Evolutionary conservation across 768 basidiomycete species (phyloP), one percentile per base, ranked within the genome.

Genomic region (Phallus indusiatus): DNA sequence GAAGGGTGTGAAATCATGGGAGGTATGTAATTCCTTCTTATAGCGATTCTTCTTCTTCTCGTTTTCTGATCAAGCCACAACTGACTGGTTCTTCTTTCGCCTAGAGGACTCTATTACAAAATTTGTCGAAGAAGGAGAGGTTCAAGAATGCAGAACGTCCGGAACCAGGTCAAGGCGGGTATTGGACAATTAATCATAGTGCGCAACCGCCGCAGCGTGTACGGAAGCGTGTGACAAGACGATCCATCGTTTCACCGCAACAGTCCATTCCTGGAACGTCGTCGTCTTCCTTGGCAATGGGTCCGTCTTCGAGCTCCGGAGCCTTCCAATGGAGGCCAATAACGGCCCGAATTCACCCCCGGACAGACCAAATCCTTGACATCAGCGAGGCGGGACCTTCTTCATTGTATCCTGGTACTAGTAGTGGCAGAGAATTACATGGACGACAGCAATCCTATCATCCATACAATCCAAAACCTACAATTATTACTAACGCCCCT

Each of bases 1-100:
- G 46, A 56, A 56, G 28, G 55, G 55, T 21, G 22, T 56, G n/a
- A 56, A 49, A 35, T 56, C 55, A 47, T 56, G 55, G 55, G 55
- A 56, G 20, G 55, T 56, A 22, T 33, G 55, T 56, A 21, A 18
- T 17, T n/a, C 5, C 51, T 24, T 24, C 28, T 28, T 28, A 28
- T n/a, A 24, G 53, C n/a, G 7, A 14, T 35, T n/a, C 21, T n/a
- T 55, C 22, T n/a, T 48, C 21, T n/a, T n/a, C 47, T n/a, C 47
- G 47, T 21, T n/a, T 9, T 48, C 21, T 2, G 9, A 48, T 48
- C 47, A 21, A 48, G n/a, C 21, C n/a, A n/a, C 3, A n/a, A n/a
- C 18, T 51, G 50, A 11, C 20, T 22, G 21, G 12, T 20, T 24
- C 54, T 18, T 42, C 17, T 17, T 17, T n/a, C 42, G 14, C 42